Evolutionary conservation across 1,284 basidiomycete species (phyloP).

Genomic region (Fomes fomentarius): DNA sequence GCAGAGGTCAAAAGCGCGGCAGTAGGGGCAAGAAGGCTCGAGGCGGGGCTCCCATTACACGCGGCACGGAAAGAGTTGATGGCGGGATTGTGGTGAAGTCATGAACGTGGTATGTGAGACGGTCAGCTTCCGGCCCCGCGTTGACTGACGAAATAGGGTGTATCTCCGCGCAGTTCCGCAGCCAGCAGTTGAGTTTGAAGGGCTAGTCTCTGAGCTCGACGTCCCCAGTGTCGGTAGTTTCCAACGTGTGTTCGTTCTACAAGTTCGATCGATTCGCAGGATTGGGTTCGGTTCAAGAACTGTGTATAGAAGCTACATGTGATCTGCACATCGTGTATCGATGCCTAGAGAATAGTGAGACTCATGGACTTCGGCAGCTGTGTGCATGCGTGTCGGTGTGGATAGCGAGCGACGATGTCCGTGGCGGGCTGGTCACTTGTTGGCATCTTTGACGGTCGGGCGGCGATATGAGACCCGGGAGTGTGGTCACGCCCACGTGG

Average conservation of each 20-base stretch:
- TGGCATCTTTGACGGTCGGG: slow-evolving; percentile 7
- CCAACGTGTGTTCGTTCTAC: slow-evolving; percentile 5
- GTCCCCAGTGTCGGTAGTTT: slow-evolving; percentile 11
- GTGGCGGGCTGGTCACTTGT: background rate
- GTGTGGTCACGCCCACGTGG: slow-evolving; percentile 19
- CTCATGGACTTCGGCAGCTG: slow-evolving; percentile 2
- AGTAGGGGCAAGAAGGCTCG: slow-evolving; percentile 25
- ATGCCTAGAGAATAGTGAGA: slow-evolving; percentile 3
- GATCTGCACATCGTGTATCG: slow-evolving; percentile 16
- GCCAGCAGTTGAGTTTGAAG: slow-evolving; percentile 1
- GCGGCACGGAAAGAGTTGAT: slow-evolving; percentile 32
- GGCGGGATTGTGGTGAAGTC: slow-evolving; percentile 37
- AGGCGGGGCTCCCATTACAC: slow-evolving; percentile 14
- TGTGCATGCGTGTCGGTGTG: slow-evolving; percentile 1
- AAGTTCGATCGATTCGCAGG: slow-evolving; percentile 12
- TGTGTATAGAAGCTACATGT: slow-evolving; percentile 13
- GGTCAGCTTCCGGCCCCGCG: slow-evolving; percentile 1
- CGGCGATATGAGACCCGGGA: slow-evolving; percentile 20
- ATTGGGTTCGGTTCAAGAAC: slow-evolving; percentile 12
- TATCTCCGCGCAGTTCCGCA: slow-evolving; percentile 8
- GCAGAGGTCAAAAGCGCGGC: slow-evolving; percentile 18
- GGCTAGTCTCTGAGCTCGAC: slow-evolving; percentile 8
- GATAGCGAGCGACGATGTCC: background rate
- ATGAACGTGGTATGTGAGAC: slow-evolving; percentile 19
- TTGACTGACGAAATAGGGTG: slow-evolving; percentile 2